phyloP scores from a whole-genome alignment of 2,329 filamentous ascomycete species.

The Penicillium occitanis region DNA sequence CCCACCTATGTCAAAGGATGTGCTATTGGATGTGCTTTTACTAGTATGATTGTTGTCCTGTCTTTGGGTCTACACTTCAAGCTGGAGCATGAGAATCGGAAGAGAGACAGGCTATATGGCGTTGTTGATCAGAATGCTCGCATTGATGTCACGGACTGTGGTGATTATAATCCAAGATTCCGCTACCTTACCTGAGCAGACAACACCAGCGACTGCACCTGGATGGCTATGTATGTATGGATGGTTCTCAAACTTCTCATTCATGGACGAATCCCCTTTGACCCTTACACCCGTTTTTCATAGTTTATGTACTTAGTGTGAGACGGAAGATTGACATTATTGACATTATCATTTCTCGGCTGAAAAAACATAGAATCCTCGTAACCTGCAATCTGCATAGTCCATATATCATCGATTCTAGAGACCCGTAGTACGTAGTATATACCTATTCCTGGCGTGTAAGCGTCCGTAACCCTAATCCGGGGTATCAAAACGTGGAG shows the following conservation, averaged over 20 bases:
- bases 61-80: neutral
- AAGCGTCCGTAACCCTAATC: neutral
- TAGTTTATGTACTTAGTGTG: neutral
- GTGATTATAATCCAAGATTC: neutral
- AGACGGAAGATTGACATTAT: neutral
- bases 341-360: neutral
- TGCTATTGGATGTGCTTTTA: neutral
- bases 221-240: neutral
- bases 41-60: neutral
- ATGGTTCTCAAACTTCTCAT: neutral
- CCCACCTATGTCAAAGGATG: slow-evolving; percentile 4
- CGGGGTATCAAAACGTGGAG: neutral
- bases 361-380: neutral
- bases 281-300: neutral
- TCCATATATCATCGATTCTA: neutral
- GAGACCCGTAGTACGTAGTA: neutral
- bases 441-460: neutral
- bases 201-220: neutral
- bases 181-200: neutral
- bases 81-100: slow-evolving; percentile 1
- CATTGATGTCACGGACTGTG: neutral
- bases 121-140: neutral
- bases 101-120: neutral
- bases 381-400: neutral
- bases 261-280: neutral